A percentile compares a stretch with the other conserved stretches of the same genome.
These are phyloP conservation scores for Monosporascus cannonballus DNA, from an alignment of 2,329 filamentous ascomycete genomes.

Conservation along the genomic window DNA sequence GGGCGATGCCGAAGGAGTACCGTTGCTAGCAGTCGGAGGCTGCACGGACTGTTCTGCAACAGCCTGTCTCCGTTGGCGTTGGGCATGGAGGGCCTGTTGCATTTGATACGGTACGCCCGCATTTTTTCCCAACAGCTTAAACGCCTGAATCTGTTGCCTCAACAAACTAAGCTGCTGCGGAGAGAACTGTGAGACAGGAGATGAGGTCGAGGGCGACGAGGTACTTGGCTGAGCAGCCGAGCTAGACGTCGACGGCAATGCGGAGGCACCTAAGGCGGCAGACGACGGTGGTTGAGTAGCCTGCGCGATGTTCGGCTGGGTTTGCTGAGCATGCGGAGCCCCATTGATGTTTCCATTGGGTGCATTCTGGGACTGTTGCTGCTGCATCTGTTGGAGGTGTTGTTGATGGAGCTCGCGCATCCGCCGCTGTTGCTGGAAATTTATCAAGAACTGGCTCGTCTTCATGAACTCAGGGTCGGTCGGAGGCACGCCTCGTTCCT, in stretches of 20 bases:
- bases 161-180: constrained; percentile 73
- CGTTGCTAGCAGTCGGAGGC: constrained; percentile 27
- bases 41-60: constrained; percentile 43
- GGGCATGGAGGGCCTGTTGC: constrained; percentile 76
- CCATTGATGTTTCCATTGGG: constrained; percentile 52
- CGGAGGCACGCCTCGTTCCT: constrained; percentile 71
- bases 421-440: constrained; percentile 61
- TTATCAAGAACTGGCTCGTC: constrained; percentile 66
- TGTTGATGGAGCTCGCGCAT: constrained; percentile 53
- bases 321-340: constrained; percentile 30
- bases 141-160: constrained; percentile 82
- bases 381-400: constrained; percentile 44
- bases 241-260: constrained; percentile 30
- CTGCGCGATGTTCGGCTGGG: constrained; percentile 28
- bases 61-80: constrained; percentile 60
- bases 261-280: constrained; percentile 32
- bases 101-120: constrained; percentile 70
- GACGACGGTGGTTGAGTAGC: constrained; percentile 30
- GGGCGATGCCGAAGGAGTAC: constrained; percentile 36
- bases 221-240: constrained; percentile 23
- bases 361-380: constrained; percentile 44
- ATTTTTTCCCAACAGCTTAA: constrained; percentile 86
- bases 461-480: constrained; percentile 86
- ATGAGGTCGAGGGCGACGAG: constrained; percentile 27
- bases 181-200: constrained; percentile 53